phyloP scores from a whole-genome alignment of 768 basidiomycete genomes.

The Clitopilus passeckerianus region DNA sequence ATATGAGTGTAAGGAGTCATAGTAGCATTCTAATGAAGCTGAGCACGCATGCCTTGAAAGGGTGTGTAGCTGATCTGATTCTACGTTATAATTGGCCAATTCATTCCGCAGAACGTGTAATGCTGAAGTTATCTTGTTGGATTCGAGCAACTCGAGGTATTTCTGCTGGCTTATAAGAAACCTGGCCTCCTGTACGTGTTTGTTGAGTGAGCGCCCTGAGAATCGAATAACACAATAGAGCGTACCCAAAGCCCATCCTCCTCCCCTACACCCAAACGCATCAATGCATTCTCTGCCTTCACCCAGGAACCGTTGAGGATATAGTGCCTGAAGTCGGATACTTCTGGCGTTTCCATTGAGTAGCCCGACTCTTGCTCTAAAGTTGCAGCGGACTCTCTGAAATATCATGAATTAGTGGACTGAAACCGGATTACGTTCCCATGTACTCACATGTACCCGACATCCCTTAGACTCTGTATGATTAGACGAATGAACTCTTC shows the following conservation, averaged over 20 bases:
- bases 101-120: conserved; percentile 84
- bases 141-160: conserved; percentile 89
- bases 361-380: conserved; percentile 94
- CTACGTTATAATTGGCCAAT: conserved; percentile 75
- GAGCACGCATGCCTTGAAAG: conserved; percentile 71
- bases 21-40: conserved; percentile 2
- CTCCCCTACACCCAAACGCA: conserved; percentile 63
- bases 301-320: conserved; percentile 80
- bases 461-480: conserved; percentile 85
- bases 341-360: conserved; percentile 71
- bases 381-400: conserved; percentile 81
- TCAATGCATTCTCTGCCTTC: conserved; percentile 67
- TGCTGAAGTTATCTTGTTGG: conserved; percentile 73
- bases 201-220: conserved; percentile 1
- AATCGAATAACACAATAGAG: conserved; percentile 5
- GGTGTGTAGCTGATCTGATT: conserved; percentile 78
- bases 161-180: conserved; percentile 94
- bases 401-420: conserved; percentile 4
- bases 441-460: conserved; percentile 64
- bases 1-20: conserved; percentile 6
- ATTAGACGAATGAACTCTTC: conserved; percentile 90
- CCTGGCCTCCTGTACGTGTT: conserved; percentile 60
- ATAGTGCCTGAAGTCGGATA: conserved; percentile 74
- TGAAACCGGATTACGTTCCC: background rate
- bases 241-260: conserved; percentile 68